phyloP scores from a whole-genome alignment of 306 rosid species.

The Sicyos baderoa region DNA sequence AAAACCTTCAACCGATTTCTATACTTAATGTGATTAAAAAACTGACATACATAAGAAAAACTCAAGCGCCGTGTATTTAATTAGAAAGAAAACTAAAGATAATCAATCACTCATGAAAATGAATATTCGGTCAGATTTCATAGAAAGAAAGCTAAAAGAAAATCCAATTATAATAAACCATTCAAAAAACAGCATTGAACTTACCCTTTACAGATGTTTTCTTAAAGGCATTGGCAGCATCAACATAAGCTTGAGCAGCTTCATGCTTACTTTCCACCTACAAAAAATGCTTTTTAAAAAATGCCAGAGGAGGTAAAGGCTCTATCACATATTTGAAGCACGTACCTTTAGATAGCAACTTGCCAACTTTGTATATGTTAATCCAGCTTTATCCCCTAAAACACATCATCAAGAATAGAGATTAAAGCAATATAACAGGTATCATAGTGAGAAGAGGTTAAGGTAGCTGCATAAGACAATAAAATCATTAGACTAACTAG shows the following conservation, averaged over 20 bases:
- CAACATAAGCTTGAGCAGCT: slow-evolving; percentile 85
- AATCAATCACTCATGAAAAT: background rate
- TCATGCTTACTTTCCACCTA: slow-evolving; percentile 93
- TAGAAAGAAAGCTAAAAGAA: background rate
- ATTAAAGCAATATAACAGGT: background rate
- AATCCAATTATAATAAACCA: background rate
- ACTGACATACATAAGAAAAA: no score
- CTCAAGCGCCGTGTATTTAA: no score
- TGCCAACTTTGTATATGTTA: slow-evolving; percentile 59
- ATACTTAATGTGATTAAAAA: no score
- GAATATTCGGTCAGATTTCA: background rate
- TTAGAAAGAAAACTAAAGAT: no score
- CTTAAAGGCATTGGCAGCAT: slow-evolving; percentile 89
- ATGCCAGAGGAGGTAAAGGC: background rate
- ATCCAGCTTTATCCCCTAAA: slow-evolving; percentile 83
- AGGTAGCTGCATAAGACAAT: background rate
- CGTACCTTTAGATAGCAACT: slow-evolving; percentile 81
- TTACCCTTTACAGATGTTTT: slow-evolving; percentile 60
- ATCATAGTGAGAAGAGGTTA: background rate
- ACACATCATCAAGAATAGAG: slow-evolving; percentile 7
- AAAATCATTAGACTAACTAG: background rate
- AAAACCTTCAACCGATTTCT: background rate
- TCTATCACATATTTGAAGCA: background rate
- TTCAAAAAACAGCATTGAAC: slow-evolving; percentile 7
- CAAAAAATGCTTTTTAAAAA: slow-evolving; percentile 16